Evolutionary conservation across 257 asterid genomes (phyloP).

Genomic region (Nicotiana attenuata): DNA sequence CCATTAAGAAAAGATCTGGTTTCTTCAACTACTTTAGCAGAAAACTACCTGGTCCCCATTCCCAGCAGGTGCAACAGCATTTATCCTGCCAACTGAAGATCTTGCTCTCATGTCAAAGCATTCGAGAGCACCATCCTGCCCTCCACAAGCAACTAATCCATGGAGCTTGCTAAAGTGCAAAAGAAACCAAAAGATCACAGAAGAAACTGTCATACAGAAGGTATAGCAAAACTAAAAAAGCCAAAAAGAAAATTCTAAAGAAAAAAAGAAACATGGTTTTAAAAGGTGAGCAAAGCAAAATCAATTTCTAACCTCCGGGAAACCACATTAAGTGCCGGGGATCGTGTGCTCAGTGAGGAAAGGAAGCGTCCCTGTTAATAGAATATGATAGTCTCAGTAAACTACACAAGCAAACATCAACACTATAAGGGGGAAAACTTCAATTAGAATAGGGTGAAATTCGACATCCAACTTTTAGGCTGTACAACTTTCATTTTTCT

Average conservation of each 20-base stretch:
- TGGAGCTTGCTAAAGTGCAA: slow-evolving; percentile 59
- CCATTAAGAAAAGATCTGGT: neutral
- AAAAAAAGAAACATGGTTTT: neutral
- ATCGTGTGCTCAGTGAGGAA: slow-evolving; percentile 74
- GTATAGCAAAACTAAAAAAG: slow-evolving; percentile 12
- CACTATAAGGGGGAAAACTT: neutral
- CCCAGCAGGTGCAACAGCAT: slow-evolving; percentile 59
- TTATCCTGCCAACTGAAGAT: slow-evolving; percentile 81
- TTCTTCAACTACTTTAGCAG: neutral
- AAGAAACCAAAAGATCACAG: neutral
- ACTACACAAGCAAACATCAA: neutral
- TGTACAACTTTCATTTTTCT: neutral
- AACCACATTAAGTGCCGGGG: slow-evolving; percentile 92
- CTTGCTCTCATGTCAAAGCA: slow-evolving; percentile 90
- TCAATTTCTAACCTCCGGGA: slow-evolving; percentile 60
- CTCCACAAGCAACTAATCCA: slow-evolving; percentile 89
- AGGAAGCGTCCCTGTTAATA: slow-evolving; percentile 78
- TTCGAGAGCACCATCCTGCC: slow-evolving; percentile 93
- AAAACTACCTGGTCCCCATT: slow-evolving; percentile 59
- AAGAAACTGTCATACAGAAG: neutral
- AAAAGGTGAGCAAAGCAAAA: slow-evolving; percentile 4
- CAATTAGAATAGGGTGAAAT: neutral
- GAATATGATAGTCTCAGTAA: slow-evolving; percentile 5
- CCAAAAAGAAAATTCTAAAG: neutral
- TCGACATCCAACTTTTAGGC: neutral